These are phyloP conservation scores for Tuctoria greenei DNA, from an alignment of 176 grass and related monocot species.

Conservation along the genomic window DNA sequence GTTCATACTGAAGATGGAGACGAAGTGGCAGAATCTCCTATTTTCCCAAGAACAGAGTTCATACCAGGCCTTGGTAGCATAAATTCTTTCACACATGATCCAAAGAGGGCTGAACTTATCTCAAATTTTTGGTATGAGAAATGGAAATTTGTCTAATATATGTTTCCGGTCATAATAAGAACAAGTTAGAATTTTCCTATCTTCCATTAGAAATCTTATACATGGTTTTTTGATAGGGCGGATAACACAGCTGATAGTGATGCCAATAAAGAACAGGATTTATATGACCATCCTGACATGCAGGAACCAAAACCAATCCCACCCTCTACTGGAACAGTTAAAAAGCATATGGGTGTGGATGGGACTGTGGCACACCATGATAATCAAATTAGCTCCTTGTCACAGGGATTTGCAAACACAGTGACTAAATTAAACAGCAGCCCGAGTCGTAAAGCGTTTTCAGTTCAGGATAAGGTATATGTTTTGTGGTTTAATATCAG, in stretches of 20 bases:
- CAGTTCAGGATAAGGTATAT: conserved; percentile 95
- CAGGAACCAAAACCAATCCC: conserved; percentile 39
- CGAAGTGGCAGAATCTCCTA: conserved; percentile 59
- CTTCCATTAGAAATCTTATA: conserved; percentile 18
- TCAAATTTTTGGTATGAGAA: conserved; percentile 63
- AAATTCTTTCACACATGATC: conserved; percentile 87
- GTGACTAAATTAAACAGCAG: conserved; percentile 51
- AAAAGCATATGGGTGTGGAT: conserved; percentile 39
- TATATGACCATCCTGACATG: conserved; percentile 40
- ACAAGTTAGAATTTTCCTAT: neutral
- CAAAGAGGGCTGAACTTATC: conserved; percentile 58
- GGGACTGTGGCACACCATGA: conserved; percentile 43
- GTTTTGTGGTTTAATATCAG: conserved; percentile 3
- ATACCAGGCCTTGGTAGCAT: conserved; percentile 97
- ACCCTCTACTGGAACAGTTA: conserved; percentile 43
- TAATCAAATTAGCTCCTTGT: conserved; percentile 30
- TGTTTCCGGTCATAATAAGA: conserved; percentile 6
- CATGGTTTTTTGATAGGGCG: conserved; percentile 49
- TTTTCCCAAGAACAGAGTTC: conserved; percentile 67
- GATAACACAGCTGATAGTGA: conserved; percentile 63
- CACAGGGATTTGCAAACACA: conserved; percentile 35
- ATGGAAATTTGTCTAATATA: conserved; percentile 4
- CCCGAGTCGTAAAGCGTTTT: conserved; percentile 88
- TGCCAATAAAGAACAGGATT: conserved; percentile 62
- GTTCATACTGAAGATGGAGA: conserved; percentile 73